Evolutionary conservation across 2,329 filamentous ascomycete genomes (phyloP).

Genomic region (Chaetomiaceae sp.): DNA sequence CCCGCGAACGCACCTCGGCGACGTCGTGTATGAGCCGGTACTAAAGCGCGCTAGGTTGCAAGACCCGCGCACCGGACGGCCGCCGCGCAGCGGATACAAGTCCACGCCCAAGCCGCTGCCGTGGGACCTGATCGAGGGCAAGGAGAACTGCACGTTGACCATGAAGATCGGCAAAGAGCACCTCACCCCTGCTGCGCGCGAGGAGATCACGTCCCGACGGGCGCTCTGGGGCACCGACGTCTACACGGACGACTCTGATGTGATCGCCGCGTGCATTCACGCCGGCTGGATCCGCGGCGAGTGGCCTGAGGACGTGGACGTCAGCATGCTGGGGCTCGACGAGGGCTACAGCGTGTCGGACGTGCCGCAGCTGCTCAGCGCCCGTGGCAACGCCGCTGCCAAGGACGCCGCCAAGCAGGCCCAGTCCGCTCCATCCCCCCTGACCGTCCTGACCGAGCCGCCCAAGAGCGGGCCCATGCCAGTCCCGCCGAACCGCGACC

Average conservation of each 20-base stretch:
- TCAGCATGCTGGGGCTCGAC: slow-evolving; percentile 56
- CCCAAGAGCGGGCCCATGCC: slow-evolving; percentile 56
- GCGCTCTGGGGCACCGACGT: slow-evolving; percentile 91
- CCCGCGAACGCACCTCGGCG: slow-evolving; percentile 75
- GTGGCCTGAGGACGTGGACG: slow-evolving; percentile 73
- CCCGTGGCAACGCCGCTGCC: slow-evolving; percentile 22
- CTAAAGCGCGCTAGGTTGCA: slow-evolving; percentile 49
- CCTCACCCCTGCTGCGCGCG: slow-evolving; percentile 61
- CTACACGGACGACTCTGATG: slow-evolving; percentile 93
- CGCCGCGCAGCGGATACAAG: slow-evolving; percentile 29
- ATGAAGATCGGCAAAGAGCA: slow-evolving; percentile 80
- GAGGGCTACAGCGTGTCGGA: slow-evolving; percentile 26
- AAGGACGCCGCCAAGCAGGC: neutral
- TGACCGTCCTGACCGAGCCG: slow-evolving; percentile 44
- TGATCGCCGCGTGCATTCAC: slow-evolving; percentile 88
- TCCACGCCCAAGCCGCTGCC: slow-evolving; percentile 68
- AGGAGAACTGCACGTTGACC: slow-evolving; percentile 85
- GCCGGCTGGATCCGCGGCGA: slow-evolving; percentile 87
- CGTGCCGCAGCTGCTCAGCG: slow-evolving; percentile 26
- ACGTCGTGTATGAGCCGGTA: slow-evolving; percentile 70
- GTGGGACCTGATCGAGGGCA: slow-evolving; percentile 61
- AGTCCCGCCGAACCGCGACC: slow-evolving; percentile 63
- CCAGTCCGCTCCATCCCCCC: slow-evolving; percentile 20
- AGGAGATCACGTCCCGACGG: slow-evolving; percentile 74
- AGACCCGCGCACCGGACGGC: slow-evolving; percentile 44